These are phyloP conservation scores for Neofusicoccum ribis DNA, from an alignment of 2,329 filamentous ascomycete species.

Conservation along the genomic window DNA sequence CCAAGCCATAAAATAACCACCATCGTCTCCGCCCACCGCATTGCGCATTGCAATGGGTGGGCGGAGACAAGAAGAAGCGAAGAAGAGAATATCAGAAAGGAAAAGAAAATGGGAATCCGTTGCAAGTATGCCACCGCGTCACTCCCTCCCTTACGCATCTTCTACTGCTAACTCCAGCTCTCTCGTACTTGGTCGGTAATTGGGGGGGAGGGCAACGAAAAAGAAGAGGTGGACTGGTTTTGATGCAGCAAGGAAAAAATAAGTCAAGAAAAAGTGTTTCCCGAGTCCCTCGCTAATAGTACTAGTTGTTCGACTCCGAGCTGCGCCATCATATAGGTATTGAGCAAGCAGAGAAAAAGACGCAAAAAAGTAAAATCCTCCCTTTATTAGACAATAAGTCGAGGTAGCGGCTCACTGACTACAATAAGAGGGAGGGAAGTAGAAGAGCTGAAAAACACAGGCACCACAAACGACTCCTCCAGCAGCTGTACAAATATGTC, in stretches of 20 bases:
- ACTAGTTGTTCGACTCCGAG: slow-evolving; percentile 10
- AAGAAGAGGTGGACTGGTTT: neutral
- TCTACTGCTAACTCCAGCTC: neutral
- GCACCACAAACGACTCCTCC: neutral
- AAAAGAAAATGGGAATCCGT: neutral
- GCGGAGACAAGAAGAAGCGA: neutral
- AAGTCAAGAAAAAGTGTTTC: neutral
- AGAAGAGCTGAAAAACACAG: neutral
- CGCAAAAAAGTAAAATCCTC: slow-evolving; percentile 11
- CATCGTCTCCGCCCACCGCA: neutral
- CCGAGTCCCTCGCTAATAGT: slow-evolving; percentile 4
- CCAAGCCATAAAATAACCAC: neutral
- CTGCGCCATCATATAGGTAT: slow-evolving; percentile 16
- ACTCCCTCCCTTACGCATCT: neutral
- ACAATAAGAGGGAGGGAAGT: neutral
- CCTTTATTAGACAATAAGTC: slow-evolving; percentile 12
- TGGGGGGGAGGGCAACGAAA: neutral
- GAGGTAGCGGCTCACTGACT: slow-evolving; percentile 3
- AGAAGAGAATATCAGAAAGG: slow-evolving; percentile 6
- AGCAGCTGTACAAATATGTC: neutral
- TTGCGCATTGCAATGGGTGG: neutral
- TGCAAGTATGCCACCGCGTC: neutral
- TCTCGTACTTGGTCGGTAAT: neutral
- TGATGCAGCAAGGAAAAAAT: neutral
- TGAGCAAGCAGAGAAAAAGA: slow-evolving; percentile 12